Conservation (phyloP, 2,329 filamentous ascomycete species). For the Onygena corvina region DNA sequence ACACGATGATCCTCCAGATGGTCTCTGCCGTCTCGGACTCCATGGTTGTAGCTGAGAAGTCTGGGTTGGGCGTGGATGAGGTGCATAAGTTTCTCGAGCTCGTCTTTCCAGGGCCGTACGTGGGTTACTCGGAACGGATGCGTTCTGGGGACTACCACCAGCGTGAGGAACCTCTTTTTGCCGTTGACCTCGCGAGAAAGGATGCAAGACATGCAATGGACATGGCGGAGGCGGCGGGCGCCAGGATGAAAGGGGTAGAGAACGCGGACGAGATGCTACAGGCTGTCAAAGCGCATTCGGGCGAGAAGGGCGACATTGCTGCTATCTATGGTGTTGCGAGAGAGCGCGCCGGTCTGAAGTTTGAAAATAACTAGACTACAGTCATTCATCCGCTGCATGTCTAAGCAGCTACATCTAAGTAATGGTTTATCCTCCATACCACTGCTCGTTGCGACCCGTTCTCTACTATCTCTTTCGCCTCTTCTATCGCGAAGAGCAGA, state of each 20-base stretch:
- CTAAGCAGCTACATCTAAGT: not conserved
- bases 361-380: constrained; percentile 51
- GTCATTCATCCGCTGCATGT: not conserved
- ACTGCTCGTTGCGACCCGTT: not conserved
- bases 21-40: constrained; percentile 68
- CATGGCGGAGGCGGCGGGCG: constrained; percentile 52
- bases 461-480: constrained; percentile 18
- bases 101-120: constrained; percentile 65
- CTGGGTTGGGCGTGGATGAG: constrained; percentile 57
- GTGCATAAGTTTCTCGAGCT: constrained; percentile 59
- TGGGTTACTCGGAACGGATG: constrained; percentile 65
- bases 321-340: constrained; percentile 72
- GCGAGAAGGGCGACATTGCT: constrained; percentile 63
- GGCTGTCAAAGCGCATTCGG: constrained; percentile 55
- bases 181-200: constrained; percentile 69
- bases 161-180: constrained; percentile 66
- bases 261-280: constrained; percentile 57
- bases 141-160: constrained; percentile 62
- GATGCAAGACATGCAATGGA: constrained; percentile 63
- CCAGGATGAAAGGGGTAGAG: constrained; percentile 52
- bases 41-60: constrained; percentile 67
- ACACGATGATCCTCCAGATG: constrained; percentile 76
- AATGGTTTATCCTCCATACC: not conserved
- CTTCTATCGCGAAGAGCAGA: constrained; percentile 54
- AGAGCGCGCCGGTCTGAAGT: constrained; percentile 60